Conservation (phyloP, 1,284 basidiomycete species). For the Mrakiaceae sp. region DNA sequence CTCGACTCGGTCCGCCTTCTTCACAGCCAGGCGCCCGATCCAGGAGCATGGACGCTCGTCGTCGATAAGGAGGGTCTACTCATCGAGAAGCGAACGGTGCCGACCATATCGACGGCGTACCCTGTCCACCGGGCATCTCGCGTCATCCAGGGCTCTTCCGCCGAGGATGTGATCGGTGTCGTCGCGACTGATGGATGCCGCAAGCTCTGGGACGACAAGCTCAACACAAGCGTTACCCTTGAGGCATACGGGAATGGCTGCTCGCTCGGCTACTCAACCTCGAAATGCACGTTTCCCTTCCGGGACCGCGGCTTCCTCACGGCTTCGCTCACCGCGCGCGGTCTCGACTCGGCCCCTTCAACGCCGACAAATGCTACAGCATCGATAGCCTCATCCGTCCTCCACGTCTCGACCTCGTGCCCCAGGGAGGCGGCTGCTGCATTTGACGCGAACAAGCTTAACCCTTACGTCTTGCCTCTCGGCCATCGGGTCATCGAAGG, state of each 20-base stretch:
- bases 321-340: conserved; percentile 60
- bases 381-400: conserved; percentile 44
- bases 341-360: conserved; percentile 37
- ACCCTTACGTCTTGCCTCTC: conserved; percentile 59
- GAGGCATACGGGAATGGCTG: conserved; percentile 73
- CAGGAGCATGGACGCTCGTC: conserved; percentile 60
- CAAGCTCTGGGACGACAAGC: conserved; percentile 72
- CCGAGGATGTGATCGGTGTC: conserved; percentile 73
- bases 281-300: conserved; percentile 77
- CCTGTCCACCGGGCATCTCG: conserved; percentile 81
- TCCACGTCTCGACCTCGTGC: conserved; percentile 59
- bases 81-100: conserved; percentile 61
- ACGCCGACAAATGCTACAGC: conserved; percentile 36
- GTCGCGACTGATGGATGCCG: conserved; percentile 60
- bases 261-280: conserved; percentile 54
- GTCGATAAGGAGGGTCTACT: conserved; percentile 64
- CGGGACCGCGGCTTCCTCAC: conserved; percentile 77
- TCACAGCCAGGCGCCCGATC: conserved; percentile 46
- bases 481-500: conserved; percentile 82
- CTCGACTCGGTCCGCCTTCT: conserved; percentile 66
- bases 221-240: conserved; percentile 56
- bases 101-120: conserved; percentile 66
- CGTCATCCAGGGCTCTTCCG: conserved; percentile 87
- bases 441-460: conserved; percentile 54
- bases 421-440: conserved; percentile 54